Conservation (phyloP, 441 rosid species). For the Iberis amara region DNA sequence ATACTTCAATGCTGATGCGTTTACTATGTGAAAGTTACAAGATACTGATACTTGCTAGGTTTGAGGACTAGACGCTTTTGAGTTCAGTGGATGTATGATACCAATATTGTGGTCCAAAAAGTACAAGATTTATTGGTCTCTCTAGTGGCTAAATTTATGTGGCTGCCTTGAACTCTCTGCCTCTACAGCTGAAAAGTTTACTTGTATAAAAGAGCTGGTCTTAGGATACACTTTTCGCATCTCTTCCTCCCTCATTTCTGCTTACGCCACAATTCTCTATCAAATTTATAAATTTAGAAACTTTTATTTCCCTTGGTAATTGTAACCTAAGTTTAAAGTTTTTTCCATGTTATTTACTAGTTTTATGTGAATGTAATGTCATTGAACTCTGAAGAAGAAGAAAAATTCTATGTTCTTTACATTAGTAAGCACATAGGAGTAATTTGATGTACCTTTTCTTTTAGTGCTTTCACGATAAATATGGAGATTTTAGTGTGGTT, state of each 20-base stretch:
- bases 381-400: slow-evolving; percentile 13
- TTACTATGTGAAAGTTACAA: too few species aligned
- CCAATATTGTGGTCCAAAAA: too few species aligned
- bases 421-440: not conserved
- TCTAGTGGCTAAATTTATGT: too few species aligned
- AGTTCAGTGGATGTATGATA: too few species aligned
- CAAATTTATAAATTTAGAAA: slow-evolving; percentile 15
- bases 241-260: slow-evolving; percentile 30
- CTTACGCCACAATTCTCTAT: slow-evolving; percentile 51
- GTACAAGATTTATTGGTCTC: too few species aligned
- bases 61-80: too few species aligned
- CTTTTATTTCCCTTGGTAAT: slow-evolving; percentile 4
- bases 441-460: not conserved
- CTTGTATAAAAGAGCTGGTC: too few species aligned
- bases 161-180: too few species aligned
- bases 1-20: too few species aligned
- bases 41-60: too few species aligned
- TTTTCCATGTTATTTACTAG: slow-evolving; percentile 5
- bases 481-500: not conserved
- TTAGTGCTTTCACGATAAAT: too few species aligned
- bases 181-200: too few species aligned
- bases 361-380: slow-evolving; percentile 9
- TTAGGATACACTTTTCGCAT: slow-evolving; percentile 15
- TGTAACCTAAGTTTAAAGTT: slow-evolving; percentile 3
- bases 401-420: slow-evolving; percentile 9